Conservation (phyloP, 2,329 filamentous ascomycete genomes). For the Cercospora sojina region DNA sequence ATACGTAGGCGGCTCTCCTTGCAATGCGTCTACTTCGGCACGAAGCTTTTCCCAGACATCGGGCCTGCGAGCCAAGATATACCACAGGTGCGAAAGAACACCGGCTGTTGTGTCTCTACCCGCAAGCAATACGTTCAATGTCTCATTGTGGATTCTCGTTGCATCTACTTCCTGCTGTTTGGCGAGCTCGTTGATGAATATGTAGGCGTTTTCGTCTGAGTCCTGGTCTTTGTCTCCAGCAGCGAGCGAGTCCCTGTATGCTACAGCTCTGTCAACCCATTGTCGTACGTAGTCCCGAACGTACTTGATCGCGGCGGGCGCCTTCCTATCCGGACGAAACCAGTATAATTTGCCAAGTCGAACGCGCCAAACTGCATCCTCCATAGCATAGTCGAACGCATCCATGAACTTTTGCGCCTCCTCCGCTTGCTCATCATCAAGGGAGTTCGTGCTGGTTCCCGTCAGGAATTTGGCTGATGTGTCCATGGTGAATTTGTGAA, state of each 20-base stretch:
- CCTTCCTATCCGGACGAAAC: conserved; percentile 15
- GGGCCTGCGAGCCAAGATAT: conserved; percentile 28
- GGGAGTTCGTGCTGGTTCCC: conserved; percentile 45
- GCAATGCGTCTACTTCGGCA: conserved; percentile 26
- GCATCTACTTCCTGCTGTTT: conserved; percentile 45
- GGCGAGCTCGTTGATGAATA: conserved; percentile 60
- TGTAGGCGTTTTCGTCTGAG: conserved; percentile 21
- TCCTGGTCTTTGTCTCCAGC: conserved; percentile 16
- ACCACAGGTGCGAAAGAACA: conserved; percentile 45
- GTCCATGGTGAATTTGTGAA: conserved; percentile 65
- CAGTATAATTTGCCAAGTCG: conserved; percentile 17
- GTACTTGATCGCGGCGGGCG: conserved; percentile 13
- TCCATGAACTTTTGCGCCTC: conserved; percentile 15
- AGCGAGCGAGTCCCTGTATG: conserved; percentile 9
- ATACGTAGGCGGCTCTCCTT: conserved; percentile 44
- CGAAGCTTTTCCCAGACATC: conserved; percentile 27
- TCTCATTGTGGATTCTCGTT: conserved; percentile 42
- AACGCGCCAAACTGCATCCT: neutral
- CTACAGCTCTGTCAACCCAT: conserved; percentile 24
- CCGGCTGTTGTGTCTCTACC: conserved; percentile 54
- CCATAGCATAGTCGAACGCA: conserved; percentile 22
- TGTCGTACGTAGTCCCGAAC: conserved; percentile 13
- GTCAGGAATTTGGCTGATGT: conserved; percentile 66
- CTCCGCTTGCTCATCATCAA: conserved; percentile 20
- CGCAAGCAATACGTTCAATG: conserved; percentile 51